phyloP scores from a whole-genome alignment of 2,329 filamentous ascomycete genomes.

The Bretziella fagacearum region DNA sequence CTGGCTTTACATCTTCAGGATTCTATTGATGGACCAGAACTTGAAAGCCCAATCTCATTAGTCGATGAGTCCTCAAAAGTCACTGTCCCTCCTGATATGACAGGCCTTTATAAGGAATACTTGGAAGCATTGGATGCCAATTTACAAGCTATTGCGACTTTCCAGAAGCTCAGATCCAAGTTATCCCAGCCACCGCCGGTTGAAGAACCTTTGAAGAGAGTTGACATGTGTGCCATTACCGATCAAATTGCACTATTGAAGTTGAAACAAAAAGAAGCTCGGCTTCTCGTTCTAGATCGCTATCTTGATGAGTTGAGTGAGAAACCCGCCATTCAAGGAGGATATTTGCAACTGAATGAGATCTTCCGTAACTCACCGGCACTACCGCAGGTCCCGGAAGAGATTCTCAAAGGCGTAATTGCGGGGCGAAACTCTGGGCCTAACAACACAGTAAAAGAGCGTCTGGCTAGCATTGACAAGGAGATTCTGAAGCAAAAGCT shows the following conservation, averaged over 20 bases:
- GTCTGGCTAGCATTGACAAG: slow-evolving; percentile 29
- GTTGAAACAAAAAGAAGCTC: slow-evolving; percentile 34
- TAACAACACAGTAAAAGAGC: slow-evolving; percentile 7
- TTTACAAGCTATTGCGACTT: slow-evolving; percentile 32
- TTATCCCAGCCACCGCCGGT: background rate
- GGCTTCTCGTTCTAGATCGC: slow-evolving; percentile 32
- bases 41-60: slow-evolving; percentile 9
- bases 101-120: slow-evolving; percentile 37
- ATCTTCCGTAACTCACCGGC: slow-evolving; percentile 29
- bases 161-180: slow-evolving; percentile 22
- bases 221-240: slow-evolving; percentile 21
- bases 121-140: slow-evolving; percentile 37
- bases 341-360: slow-evolving; percentile 32
- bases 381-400: slow-evolving; percentile 35
- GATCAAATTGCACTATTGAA: slow-evolving; percentile 35
- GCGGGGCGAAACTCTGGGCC: background rate
- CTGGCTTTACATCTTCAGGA: slow-evolving; percentile 34
- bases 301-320: slow-evolving; percentile 34
- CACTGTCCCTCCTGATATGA: slow-evolving; percentile 22
- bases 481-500: slow-evolving; percentile 41
- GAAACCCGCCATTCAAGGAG: slow-evolving; percentile 33
- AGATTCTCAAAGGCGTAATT: slow-evolving; percentile 33
- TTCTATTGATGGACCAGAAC: slow-evolving; percentile 10
- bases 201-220: background rate
- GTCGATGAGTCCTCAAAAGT: slow-evolving; percentile 13